These are phyloP conservation scores for Dactylonectria estremocensis DNA, from an alignment of 2,329 filamentous ascomycete genomes.

Conservation along the genomic window DNA sequence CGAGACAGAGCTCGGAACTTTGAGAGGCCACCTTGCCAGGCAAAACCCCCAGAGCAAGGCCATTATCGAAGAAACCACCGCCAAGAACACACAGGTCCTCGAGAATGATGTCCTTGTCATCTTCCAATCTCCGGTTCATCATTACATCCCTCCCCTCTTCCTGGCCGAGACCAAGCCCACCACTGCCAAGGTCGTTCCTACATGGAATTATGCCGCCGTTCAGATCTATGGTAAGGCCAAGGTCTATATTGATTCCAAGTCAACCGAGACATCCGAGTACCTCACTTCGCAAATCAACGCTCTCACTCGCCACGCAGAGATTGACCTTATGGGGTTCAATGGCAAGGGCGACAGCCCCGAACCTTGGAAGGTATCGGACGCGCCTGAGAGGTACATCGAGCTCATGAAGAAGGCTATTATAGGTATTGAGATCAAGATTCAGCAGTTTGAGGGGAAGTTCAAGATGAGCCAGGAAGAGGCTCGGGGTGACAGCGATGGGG, in stretches of 20 bases:
- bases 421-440: conserved; percentile 72
- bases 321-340: conserved; percentile 69
- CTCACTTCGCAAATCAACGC: conserved; percentile 67
- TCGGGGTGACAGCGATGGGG: conserved; percentile 67
- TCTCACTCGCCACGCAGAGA: conserved; percentile 66
- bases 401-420: conserved; percentile 72
- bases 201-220: conserved; percentile 78
- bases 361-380: conserved; percentile 71
- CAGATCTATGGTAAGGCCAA: conserved; percentile 73
- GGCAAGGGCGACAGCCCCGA: conserved; percentile 49
- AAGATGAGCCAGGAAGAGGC: conserved; percentile 77
- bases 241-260: conserved; percentile 66
- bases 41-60: too few relatives aligned
- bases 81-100: too few relatives aligned
- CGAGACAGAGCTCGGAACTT: too few relatives aligned
- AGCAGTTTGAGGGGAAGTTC: conserved; percentile 71
- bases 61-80: too few relatives aligned
- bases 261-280: conserved; percentile 60
- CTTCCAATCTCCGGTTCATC: too few relatives aligned
- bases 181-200: conserved; percentile 81
- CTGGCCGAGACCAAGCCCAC: too few relatives aligned
- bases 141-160: too few relatives aligned
- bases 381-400: conserved; percentile 69
- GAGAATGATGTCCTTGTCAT: too few relatives aligned
- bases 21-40: too few relatives aligned